Conservation (phyloP, 257 asterid species). For the Solanum bulbocastanum region DNA sequence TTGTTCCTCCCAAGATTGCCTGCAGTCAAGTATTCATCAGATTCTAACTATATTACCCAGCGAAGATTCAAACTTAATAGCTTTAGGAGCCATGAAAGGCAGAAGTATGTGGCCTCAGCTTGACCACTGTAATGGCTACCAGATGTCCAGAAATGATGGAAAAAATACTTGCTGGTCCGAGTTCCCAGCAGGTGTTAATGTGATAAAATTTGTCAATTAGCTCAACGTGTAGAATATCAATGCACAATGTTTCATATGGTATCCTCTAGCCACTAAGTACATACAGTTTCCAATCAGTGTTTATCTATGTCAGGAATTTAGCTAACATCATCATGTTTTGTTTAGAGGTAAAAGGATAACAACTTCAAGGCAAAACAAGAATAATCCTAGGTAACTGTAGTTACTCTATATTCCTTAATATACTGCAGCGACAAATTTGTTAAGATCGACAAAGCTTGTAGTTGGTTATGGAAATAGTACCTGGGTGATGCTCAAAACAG, state of each 20-base stretch:
- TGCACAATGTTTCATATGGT: not conserved
- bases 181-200: not conserved
- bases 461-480: slow-evolving; percentile 14
- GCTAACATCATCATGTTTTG: not conserved
- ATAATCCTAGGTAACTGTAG: not conserved
- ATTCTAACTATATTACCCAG: not conserved
- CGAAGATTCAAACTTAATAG: not conserved
- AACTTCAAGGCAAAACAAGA: no score
- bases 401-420: not conserved
- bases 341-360: not conserved
- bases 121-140: not conserved
- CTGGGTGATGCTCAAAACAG: slow-evolving; percentile 80
- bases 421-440: not conserved
- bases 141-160: not conserved
- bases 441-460: not conserved
- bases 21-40: slow-evolving; percentile 23
- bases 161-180: not conserved
- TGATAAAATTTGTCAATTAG: not conserved
- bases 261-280: not conserved
- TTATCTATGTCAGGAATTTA: not conserved
- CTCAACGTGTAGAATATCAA: not conserved
- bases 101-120: not conserved
- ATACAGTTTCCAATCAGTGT: not conserved
- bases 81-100: not conserved
- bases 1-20: slow-evolving; percentile 94